Conservation (phyloP, 78 protist genomes). For the Protostelium mycophagum region DNA sequence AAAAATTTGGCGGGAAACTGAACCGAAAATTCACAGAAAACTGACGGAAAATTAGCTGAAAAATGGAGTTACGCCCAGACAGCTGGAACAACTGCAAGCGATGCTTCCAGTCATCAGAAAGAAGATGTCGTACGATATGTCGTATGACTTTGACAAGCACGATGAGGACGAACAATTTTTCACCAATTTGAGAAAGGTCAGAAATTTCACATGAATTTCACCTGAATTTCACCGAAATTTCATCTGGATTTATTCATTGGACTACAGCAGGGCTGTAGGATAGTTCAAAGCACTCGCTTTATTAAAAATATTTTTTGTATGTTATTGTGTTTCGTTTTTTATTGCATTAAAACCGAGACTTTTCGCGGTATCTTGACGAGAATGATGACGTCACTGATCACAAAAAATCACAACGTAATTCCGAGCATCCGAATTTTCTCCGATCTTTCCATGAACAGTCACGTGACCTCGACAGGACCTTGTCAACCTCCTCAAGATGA, state of each 20-base stretch:
- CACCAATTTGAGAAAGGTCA: neutral
- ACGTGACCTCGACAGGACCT: no score
- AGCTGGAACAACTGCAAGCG: neutral
- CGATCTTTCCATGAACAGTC: neutral
- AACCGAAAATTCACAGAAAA: slow-evolving; percentile 28
- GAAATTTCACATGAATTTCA: no score
- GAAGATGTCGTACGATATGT: slow-evolving; percentile 27
- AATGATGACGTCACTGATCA: no score
- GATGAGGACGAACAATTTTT: slow-evolving; percentile 30
- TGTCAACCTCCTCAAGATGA: neutral
- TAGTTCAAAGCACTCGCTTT: no score
- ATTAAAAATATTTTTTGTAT: no score
- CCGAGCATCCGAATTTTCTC: no score
- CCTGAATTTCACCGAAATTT: no score
- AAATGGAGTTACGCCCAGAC: slow-evolving; percentile 7
- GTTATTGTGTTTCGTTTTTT: neutral
- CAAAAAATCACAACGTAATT: no score
- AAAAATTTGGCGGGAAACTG: neutral
- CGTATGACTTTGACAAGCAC: slow-evolving; percentile 5
- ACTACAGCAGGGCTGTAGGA: no score
- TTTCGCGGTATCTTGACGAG: neutral
- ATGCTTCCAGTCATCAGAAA: slow-evolving; percentile 51
- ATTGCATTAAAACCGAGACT: no score
- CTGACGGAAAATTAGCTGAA: slow-evolving; percentile 29
- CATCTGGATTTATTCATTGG: no score